Evolutionary conservation across 1,284 basidiomycete genomes (phyloP), one percentile per base, ranked within the genome.

Genomic region (Grifola frondosa): DNA sequence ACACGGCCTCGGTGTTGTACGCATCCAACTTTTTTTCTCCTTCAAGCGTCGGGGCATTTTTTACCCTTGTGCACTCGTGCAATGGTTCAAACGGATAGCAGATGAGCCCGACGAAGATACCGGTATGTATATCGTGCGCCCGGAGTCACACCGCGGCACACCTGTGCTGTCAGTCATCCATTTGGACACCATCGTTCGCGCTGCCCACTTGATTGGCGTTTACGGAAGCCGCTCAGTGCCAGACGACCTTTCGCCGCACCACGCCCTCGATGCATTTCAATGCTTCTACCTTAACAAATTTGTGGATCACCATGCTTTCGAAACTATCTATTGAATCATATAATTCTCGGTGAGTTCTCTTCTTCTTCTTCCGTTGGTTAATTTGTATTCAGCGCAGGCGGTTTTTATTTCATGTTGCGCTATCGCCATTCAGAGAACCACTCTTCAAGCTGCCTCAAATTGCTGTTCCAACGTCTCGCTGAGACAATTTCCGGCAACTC

Each of bases 361-460:
- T n/a, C n/a, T n/a, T n/a, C n/a, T n/a, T n/a, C n/a, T n/a, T n/a
- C n/a, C n/a, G n/a, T n/a, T n/a, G n/a, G n/a, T n/a, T n/a, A n/a
- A n/a, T n/a, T n/a, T n/a, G n/a, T n/a, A n/a, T n/a, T n/a, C n/a
- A n/a, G n/a, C n/a, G n/a, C n/a, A n/a, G n/a, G n/a, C n/a, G n/a
- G n/a, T n/a, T n/a, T n/a, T n/a, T n/a, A n/a, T n/a, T n/a, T n/a
- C n/a, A n/a, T n/a, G n/a, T n/a, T 97, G 97, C 69, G 94, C 91
- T 10, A 97, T 94, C 53, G 91, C 93, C 34, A 93, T 97, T 7
- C 95, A 97, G 64, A 81, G 95, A 41, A 97, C 92, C 0, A 95
- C 95, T 15, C 74, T 97, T n/a, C 93, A 95, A 54, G 93, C 94
- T 15, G 93, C 93, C 5, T 88, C 94, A 23, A 97, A 97, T 58